phyloP scores from a whole-genome alignment of 225 moss, liverwort and hornwort species.

The Marchantia polymorpha region DNA sequence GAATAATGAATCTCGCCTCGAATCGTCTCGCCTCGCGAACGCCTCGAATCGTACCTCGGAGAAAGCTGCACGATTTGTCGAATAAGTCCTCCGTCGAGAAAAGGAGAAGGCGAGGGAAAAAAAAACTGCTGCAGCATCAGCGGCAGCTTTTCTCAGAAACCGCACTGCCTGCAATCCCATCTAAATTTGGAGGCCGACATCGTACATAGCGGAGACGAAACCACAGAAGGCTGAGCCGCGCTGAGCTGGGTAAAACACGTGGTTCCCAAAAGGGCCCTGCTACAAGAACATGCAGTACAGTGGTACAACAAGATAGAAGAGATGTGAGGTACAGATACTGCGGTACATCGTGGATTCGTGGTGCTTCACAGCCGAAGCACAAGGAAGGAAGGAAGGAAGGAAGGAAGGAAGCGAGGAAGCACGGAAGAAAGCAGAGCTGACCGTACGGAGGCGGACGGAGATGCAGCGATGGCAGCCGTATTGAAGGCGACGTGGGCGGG shows the following conservation, averaged over 20 bases:
- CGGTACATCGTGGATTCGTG: not conserved
- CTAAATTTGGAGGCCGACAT: not conserved
- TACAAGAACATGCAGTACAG: conserved; percentile 1
- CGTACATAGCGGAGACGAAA: not conserved
- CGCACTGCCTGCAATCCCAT: not conserved
- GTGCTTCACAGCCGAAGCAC: not conserved
- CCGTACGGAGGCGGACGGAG: not conserved
- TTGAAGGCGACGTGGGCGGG: conserved; percentile 6
- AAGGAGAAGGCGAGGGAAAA: no score
- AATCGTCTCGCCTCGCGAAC: no score
- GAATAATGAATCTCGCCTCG: no score
- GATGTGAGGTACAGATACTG: not conserved
- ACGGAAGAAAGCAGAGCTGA: not conserved
- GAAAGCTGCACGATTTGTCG: no score
- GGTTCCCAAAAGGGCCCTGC: not conserved
- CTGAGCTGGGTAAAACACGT: not conserved
- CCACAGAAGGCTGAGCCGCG: not conserved
- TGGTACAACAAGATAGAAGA: not conserved
- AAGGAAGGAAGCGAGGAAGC: not conserved
- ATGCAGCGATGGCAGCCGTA: not conserved
- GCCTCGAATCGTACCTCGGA: no score
- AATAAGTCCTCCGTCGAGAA: no score
- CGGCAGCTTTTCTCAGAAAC: not conserved
- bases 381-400: not conserved
- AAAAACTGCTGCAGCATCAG: not conserved